Evolutionary conservation across 352 stramenopile species (phyloP).

Genomic region (Phytophthora pseudosyringae): DNA sequence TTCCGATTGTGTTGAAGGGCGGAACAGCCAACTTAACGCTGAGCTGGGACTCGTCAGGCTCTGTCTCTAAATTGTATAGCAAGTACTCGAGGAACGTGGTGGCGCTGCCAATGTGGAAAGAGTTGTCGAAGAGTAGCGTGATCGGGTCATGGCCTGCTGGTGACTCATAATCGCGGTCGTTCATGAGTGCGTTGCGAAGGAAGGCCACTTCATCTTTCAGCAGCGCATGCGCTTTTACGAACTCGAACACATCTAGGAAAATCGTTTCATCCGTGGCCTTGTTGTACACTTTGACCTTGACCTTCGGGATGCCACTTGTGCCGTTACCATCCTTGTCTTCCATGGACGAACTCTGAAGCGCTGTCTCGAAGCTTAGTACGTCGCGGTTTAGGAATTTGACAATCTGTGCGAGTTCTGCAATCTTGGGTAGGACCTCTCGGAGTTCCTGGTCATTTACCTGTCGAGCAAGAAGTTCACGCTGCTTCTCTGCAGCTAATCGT

Average conservation of each 20-base stretch:
- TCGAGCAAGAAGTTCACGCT: constrained; percentile 71
- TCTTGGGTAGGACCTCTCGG: constrained; percentile 92
- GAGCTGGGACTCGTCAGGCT: constrained; percentile 88
- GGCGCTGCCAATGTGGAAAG: constrained; percentile 90
- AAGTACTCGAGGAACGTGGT: constrained; percentile 95
- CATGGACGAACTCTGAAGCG: constrained; percentile 76
- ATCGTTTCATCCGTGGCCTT: constrained; percentile 89
- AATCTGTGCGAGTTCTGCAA: constrained; percentile 92
- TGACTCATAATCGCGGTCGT: constrained; percentile 87
- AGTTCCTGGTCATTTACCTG: constrained; percentile 93
- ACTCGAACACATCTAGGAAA: constrained; percentile 94
- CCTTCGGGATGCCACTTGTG: constrained; percentile 68
- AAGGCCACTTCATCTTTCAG: constrained; percentile 91
- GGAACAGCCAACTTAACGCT: constrained; percentile 92
- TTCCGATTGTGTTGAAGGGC: constrained; percentile 94
- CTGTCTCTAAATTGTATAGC: constrained; percentile 92
- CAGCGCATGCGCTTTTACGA: constrained; percentile 87
- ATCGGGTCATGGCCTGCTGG: constrained; percentile 90
- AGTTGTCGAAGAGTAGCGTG: constrained; percentile 93
- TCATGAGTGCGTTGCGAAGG: constrained; percentile 91
- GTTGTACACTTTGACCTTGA: constrained; percentile 93
- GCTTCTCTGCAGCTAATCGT: constrained; percentile 43
- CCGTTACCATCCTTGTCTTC: constrained; percentile 46
- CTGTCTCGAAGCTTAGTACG: constrained; percentile 92
- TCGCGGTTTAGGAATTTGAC: constrained; percentile 91